Evolutionary conservation across 73 alveolate genomes (phyloP), one percentile per base, ranked within the genome.

Genomic region (Paramecium bursaria): DNA sequence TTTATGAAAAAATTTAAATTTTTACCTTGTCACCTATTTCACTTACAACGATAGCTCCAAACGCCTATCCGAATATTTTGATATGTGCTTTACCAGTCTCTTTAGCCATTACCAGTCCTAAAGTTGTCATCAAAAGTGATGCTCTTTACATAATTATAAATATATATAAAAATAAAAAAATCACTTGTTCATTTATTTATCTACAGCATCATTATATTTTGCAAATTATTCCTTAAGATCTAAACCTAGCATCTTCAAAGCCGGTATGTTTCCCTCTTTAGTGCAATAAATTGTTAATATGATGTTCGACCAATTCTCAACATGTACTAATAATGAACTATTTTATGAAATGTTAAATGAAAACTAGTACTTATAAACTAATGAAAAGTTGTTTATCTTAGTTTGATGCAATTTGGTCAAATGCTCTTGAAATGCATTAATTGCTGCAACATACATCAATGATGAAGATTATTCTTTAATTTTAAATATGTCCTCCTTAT

Each of bases 1-100:
- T 67, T 33, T 33, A 25, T 67, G 44, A 9, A 31, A 6, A 2
- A 17, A 19, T 15, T 3, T 15, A 19, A 4, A 67, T 3, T 15
- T 39, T 3, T 67, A 67, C 82, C 44, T 67, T 67, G 23, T 67
- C 82, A 0, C 82, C 82, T n/a, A 67, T 67, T 67, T 67, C 82
- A 2, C 60, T 39, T 17, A 67, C 82, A 6, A 67, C 23, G 46
- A 67, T 67, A 6, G 82, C 33, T 39, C 60, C 55, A 30, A 67
- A 25, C 19, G 82, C 33, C 13, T 67, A 39, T 1, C 49, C 49
- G 49, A 39, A 39, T 7, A 42, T 33, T 15, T 22, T 42, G 0
- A 42, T 42, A 67, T 67, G 82, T 67, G 19, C 19, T 42, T 67
- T 35, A 14, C 55, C 82, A 21, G 55, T 39, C 33, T 67, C 82